Evolutionary conservation across 805 yeast species (phyloP), one percentile per base, ranked within the genome.

Genomic region (Wickerhamomyces bovis): DNA sequence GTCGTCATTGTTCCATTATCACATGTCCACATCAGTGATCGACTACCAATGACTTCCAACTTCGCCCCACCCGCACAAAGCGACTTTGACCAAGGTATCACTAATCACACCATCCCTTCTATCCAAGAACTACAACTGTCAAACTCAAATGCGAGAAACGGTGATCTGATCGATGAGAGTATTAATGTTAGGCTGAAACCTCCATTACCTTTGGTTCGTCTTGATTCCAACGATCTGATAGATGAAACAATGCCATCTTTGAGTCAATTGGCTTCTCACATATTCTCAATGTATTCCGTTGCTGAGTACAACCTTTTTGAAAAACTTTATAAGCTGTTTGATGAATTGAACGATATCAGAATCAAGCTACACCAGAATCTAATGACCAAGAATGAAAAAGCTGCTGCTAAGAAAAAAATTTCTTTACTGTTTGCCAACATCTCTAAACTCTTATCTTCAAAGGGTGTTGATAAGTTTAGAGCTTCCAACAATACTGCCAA

Each of bases 211-310:
- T 62, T 72, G 40, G 68, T 72, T 38, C 68, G 72, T 44, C 63
- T 72, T 39, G 68, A 72, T 44, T 57, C 72, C n/a, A 68, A 69
- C 43, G 63, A 71, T 22, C 60, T 82, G 45, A 57, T 73, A 8
- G 78, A 74, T 39, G 92, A 85, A 61, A 71, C 83, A 47, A 72
- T 70, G 12, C 75, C 81, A 13, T 75, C 83, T 2, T 63, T 84
- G 51, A 71, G 76, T 19, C 73, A 81, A 41, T 65, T 85, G 44
- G 71, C 80, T 13, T 73, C 84, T 9, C 86, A 84, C 54, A 76
- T 84, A 42, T 85, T 76, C 63, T 78, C 87, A 0, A 70, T 84
- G 56, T 85, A 85, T 64, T 78, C 90, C 0, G 76, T 78, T 53
- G 85, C 86, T 39, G 87, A 85, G 58, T 81, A 80, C 53, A 67